Evolutionary conservation across 495 filamentous ascomycete genomes (phyloP), one percentile per base, ranked within the genome.

Genomic region (Pyrenula massariospora): DNA sequence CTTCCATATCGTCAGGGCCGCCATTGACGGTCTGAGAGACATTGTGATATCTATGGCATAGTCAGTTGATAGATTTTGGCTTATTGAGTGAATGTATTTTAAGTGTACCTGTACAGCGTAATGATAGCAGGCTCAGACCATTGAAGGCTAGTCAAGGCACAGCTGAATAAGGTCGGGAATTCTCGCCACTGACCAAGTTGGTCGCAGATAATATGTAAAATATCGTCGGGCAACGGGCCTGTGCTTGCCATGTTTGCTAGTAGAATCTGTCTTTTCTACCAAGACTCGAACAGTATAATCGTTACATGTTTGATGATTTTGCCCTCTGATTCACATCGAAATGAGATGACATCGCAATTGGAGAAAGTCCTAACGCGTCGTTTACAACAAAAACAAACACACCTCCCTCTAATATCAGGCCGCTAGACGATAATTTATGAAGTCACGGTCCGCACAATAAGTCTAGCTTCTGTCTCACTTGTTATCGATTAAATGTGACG

Each of bases 41-140:
- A 62, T 77, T 60, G 54, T 73, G 70, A 58, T 72, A 62, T 50
- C 70, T 72, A 50, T 42, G 24, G 21, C 21, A 8, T 54, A 0
- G 50, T 62, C 25, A 62, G 54, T 54, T 52, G 49, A 49, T 12
- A 10, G 22, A 3, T 2, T 12, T 21, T 12, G 31, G 19, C 20
- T 42, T 1, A 24, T 54, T 47, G 42, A 52, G 11, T 21, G 0
- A 49, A 2, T 31, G 12, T 24, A 67, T n/a, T n/a, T n/a, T n/a
- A n/a, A n/a, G n/a, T n/a, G 36, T 63, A 84, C 83, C 82, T 73
- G 62, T 91, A 92, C 0, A 92, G 69, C 58, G 75, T 68, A 3
- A 77, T 68, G 42, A 90, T 56, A 2, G 85, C 81, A 54, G 83
- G 73, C 12, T 73, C 61, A 0, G 80, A 79, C 2, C 87, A 62